Percentiles rank a stretch among this genome's conserved stretches.
phyloP scores from a whole-genome alignment of 2,329 filamentous ascomycete species.

The Nemania bipapillata region DNA sequence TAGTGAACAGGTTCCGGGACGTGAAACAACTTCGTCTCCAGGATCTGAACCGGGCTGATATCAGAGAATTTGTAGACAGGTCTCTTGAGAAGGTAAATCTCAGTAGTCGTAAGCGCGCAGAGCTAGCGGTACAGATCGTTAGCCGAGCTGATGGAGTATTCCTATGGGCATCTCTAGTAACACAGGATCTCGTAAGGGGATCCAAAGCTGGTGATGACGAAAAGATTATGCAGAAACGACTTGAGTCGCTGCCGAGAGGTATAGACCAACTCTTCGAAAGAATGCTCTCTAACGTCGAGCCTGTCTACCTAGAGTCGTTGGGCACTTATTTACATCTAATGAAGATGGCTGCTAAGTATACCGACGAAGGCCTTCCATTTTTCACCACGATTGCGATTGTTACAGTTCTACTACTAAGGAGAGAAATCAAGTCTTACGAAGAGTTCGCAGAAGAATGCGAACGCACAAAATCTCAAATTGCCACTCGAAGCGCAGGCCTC shows the following conservation, averaged over 20 bases:
- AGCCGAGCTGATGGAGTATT: slow-evolving; percentile 20
- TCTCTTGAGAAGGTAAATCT: not conserved
- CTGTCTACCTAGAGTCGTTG: slow-evolving; percentile 19
- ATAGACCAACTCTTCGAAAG: slow-evolving; percentile 20
- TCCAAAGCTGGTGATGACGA: slow-evolving; percentile 13
- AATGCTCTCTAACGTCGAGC: slow-evolving; percentile 16
- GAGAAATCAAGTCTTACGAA: slow-evolving; percentile 12
- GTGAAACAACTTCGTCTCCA: slow-evolving; percentile 24
- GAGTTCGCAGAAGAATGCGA: slow-evolving; percentile 18
- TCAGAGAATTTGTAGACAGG: slow-evolving; percentile 6
- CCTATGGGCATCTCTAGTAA: slow-evolving; percentile 28
- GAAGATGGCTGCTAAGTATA: too few species aligned
- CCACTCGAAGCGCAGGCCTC: slow-evolving; percentile 24
- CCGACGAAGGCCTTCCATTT: too few species aligned
- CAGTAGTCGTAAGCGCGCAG: not conserved
- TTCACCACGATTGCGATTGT: slow-evolving; percentile 11
- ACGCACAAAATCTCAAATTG: slow-evolving; percentile 15
- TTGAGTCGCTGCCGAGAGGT: slow-evolving; percentile 10
- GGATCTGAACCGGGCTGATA: slow-evolving; percentile 24
- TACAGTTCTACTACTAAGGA: not conserved
- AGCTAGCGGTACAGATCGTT: not conserved
- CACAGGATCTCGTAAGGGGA: slow-evolving; percentile 15
- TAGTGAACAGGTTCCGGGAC: not conserved
- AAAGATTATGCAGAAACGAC: slow-evolving; percentile 6
- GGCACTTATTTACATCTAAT: slow-evolving; percentile 17